Evolutionary conservation across 2,329 filamentous ascomycete species (phyloP).

Genomic region (Coniochaeta pulveracea): DNA sequence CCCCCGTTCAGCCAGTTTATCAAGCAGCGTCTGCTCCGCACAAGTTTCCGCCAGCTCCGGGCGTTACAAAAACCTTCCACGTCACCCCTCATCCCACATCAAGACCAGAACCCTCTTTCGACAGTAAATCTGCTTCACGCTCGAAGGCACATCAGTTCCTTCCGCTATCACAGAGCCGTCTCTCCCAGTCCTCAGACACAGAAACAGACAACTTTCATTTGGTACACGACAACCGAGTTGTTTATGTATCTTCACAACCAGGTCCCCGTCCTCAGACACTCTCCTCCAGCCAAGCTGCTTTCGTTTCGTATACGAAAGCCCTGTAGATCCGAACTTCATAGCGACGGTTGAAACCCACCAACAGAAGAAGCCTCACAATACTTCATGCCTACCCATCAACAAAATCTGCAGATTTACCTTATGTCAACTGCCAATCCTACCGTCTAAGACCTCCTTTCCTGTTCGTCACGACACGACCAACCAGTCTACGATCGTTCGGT

Average conservation of each 20-base stretch:
- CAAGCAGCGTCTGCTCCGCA: constrained; percentile 4
- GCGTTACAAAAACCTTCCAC: background rate
- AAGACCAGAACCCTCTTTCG: too few species aligned
- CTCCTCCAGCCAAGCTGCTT: constrained; percentile 90
- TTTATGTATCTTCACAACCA: constrained; percentile 99
- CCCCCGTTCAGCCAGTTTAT: too few species aligned
- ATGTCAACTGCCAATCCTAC: constrained; percentile 43
- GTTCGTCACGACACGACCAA: constrained; percentile 27
- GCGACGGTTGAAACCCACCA: constrained; percentile 88
- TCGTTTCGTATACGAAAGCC: constrained; percentile 94
- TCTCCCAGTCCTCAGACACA: constrained; percentile 2
- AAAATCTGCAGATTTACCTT: constrained; percentile 39
- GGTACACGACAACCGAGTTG: constrained; percentile 38
- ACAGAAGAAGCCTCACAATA: constrained; percentile 18
- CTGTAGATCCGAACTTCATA: constrained; percentile 80
- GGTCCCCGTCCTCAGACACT: constrained; percentile 86
- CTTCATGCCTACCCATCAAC: constrained; percentile 47
- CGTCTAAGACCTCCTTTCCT: constrained; percentile 40
- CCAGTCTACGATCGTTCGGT: constrained; percentile 25
- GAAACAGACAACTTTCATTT: constrained; percentile 11
- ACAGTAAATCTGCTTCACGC: constrained; percentile 4
- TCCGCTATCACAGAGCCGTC: constrained; percentile 4
- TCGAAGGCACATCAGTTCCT: constrained; percentile 6
- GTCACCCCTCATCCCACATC: constrained; percentile 1
- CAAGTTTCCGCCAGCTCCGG: background rate